Conservation (phyloP, 805 yeast species). For the Metschnikowia peoriensis region DNA sequence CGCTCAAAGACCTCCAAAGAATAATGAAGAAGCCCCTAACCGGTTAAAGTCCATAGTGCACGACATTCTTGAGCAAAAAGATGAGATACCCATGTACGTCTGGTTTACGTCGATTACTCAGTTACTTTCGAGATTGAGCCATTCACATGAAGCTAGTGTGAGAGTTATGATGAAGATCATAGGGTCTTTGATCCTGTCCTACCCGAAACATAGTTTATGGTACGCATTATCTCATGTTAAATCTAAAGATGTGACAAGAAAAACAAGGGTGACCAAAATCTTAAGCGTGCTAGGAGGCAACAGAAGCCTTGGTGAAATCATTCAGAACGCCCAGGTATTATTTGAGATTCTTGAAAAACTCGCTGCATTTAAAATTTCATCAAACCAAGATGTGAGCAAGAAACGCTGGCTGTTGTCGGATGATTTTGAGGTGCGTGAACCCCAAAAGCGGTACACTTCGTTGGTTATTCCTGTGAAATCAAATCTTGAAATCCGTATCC, state of each 20-base stretch:
- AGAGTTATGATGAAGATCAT: slow-evolving; percentile 58
- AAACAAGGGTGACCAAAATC: slow-evolving; percentile 26
- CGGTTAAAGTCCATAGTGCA: slow-evolving; percentile 47
- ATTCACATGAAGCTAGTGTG: slow-evolving; percentile 55
- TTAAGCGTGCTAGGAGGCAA: slow-evolving; percentile 19
- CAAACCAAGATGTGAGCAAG: slow-evolving; percentile 21
- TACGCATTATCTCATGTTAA: slow-evolving; percentile 67
- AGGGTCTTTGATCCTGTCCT: slow-evolving; percentile 53
- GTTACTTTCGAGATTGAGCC: slow-evolving; percentile 73
- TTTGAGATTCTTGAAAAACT: slow-evolving; percentile 44
- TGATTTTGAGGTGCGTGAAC: slow-evolving; percentile 39
- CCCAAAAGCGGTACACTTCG: slow-evolving; percentile 32
- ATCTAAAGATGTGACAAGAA: slow-evolving; percentile 44
- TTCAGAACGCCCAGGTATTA: slow-evolving; percentile 31
- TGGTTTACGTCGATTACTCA: slow-evolving; percentile 91
- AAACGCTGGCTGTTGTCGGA: slow-evolving; percentile 36
- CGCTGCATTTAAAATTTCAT: slow-evolving; percentile 40
- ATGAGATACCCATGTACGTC: slow-evolving; percentile 46
- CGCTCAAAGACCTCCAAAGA: slow-evolving; percentile 32
- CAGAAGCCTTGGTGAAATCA: slow-evolving; percentile 14
- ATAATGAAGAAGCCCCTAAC: slow-evolving; percentile 30
- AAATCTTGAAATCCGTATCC: slow-evolving; percentile 66
- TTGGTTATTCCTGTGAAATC: slow-evolving; percentile 74
- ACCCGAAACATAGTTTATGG: slow-evolving; percentile 89
- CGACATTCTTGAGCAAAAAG: slow-evolving; percentile 45